phyloP scores from a whole-genome alignment of 2,329 filamentous ascomycete species.

The Tolypocladium nubicola region DNA sequence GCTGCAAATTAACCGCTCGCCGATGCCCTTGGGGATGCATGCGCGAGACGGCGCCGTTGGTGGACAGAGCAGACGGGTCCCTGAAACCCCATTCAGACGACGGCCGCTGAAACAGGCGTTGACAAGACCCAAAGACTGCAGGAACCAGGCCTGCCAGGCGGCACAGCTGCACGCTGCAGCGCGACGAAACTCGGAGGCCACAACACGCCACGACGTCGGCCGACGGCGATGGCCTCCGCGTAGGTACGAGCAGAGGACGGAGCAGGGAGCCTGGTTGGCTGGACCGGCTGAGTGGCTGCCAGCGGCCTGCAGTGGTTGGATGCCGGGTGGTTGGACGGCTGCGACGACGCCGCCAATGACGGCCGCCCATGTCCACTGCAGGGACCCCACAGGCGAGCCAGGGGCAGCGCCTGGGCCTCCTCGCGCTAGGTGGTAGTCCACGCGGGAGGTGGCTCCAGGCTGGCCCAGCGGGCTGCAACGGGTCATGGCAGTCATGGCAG shows the following conservation, averaged over 20 bases:
- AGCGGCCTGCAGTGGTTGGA: not conserved
- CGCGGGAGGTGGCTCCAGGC: not conserved
- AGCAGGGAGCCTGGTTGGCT: too few species aligned
- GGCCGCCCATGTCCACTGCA: not conserved
- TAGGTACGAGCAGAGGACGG: too few species aligned
- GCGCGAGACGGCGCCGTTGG: not conserved
- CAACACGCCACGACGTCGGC: too few species aligned
- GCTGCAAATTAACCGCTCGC: not conserved
- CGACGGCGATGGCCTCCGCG: too few species aligned
- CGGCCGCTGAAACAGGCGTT: too few species aligned
- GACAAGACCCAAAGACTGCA: not conserved
- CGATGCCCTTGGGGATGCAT: not conserved
- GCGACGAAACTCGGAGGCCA: too few species aligned
- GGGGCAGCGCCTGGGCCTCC: not conserved
- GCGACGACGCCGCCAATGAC: not conserved
- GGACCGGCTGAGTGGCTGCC: not conserved
- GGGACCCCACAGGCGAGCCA: not conserved
- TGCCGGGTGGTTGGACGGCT: not conserved
- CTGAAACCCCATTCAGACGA: not conserved
- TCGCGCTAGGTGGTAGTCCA: not conserved
- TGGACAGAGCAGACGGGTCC: not conserved
- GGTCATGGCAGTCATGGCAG: not conserved
- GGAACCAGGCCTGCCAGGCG: too few species aligned
- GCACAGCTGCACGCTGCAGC: too few species aligned
- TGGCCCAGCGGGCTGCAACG: not conserved